Evolutionary conservation across 179 eudicot genomes (phyloP).

Genomic region (Patellifolia procumbens): DNA sequence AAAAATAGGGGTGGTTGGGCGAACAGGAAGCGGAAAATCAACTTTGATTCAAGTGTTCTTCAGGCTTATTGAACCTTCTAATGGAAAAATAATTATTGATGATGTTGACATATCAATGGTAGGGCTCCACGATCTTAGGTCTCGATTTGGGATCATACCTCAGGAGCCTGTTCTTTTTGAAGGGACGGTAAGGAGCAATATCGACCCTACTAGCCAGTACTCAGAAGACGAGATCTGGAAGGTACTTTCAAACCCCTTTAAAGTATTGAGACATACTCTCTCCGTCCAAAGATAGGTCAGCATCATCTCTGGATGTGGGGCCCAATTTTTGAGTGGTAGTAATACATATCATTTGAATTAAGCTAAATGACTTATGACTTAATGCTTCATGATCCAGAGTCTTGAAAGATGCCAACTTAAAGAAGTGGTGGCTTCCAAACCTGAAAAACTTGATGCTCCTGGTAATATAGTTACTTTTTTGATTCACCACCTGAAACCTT

Average conservation of each 20-base stretch:
- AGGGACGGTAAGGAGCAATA: constrained; percentile 94
- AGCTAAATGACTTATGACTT: constrained; percentile 1
- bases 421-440: constrained; percentile 81
- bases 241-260: constrained; percentile 60
- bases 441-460: constrained; percentile 80
- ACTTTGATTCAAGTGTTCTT: constrained; percentile 87
- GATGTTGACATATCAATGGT: constrained; percentile 62
- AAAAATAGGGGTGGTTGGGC: constrained; percentile 95
- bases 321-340: background rate
- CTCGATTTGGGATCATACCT: constrained; percentile 97
- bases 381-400: constrained; percentile 51
- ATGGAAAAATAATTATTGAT: constrained; percentile 74
- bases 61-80: constrained; percentile 90
- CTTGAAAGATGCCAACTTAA: constrained; percentile 93
- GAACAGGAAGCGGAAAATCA: constrained; percentile 96
- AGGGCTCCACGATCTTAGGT: constrained; percentile 92
- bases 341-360: background rate
- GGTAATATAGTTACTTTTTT: background rate
- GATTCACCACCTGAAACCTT: background rate
- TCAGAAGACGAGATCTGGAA: constrained; percentile 97
- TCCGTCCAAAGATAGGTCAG: background rate
- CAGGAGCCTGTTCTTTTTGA: constrained; percentile 97
- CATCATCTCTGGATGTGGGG: background rate
- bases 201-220: constrained; percentile 73
- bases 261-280: background rate